phyloP scores from a whole-genome alignment of 2,329 filamentous ascomycete species.

The Colletotrichum kahawae region DNA sequence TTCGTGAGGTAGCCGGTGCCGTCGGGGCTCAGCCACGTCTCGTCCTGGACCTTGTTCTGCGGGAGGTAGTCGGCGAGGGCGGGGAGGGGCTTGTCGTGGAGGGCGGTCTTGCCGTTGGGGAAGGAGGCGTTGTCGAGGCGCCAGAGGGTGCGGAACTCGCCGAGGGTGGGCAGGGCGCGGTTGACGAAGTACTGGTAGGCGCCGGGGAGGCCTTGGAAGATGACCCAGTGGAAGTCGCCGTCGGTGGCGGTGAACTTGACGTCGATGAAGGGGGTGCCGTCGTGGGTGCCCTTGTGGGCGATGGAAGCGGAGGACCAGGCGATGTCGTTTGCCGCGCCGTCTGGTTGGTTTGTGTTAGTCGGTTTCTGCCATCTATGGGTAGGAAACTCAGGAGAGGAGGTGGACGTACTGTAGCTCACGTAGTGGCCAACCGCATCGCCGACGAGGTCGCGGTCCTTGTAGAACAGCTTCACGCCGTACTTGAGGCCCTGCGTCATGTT shows the following conservation, averaged over 20 bases:
- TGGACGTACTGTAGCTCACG: conserved; percentile 34
- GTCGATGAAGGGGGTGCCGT: conserved; percentile 49
- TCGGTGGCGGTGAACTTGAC: conserved; percentile 50
- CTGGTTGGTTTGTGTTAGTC: conserved; percentile 28
- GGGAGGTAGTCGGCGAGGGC: conserved; percentile 44
- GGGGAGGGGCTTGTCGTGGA: conserved; percentile 50
- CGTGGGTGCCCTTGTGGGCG: conserved; percentile 31
- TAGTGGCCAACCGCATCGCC: conserved; percentile 35
- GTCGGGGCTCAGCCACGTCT: conserved; percentile 50
- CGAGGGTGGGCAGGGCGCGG: conserved; percentile 48
- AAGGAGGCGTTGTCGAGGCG: conserved; percentile 54
- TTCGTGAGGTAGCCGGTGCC: conserved; percentile 51
- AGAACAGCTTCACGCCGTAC: conserved; percentile 32
- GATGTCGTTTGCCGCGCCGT: conserved; percentile 50
- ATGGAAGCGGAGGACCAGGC: conserved; percentile 52
- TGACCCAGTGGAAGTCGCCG: conserved; percentile 58
- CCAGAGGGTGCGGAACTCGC: conserved; percentile 56
- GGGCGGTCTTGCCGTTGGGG: conserved; percentile 47
- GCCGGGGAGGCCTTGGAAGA: conserved; percentile 51
- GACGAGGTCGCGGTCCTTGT: conserved; percentile 33
- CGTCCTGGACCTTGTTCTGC: conserved; percentile 56
- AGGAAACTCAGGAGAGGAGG: neutral
- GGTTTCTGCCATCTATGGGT: neutral
- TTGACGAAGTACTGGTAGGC: conserved; percentile 63
- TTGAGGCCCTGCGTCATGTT: conserved; percentile 30